phyloP scores from a whole-genome alignment of 768 basidiomycete species.

The Wakefieldia striispora region DNA sequence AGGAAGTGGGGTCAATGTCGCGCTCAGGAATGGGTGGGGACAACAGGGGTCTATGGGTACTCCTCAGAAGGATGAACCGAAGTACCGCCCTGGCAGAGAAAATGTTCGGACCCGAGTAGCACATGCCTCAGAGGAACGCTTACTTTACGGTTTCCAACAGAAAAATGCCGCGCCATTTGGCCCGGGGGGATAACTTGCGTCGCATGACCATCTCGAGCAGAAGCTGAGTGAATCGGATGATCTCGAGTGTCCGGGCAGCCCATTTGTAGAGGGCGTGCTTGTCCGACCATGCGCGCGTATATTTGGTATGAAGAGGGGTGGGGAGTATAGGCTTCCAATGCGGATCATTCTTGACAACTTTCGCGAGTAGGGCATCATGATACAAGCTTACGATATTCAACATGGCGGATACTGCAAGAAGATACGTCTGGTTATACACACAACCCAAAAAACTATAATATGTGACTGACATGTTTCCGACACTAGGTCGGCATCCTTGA shows the following conservation, averaged over 20 bases:
- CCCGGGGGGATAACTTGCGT: conserved; percentile 61
- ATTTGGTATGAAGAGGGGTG: conserved; percentile 77
- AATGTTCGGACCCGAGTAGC: conserved; percentile 4
- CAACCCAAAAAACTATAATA: conserved; percentile 9
- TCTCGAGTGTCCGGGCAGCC: conserved; percentile 70
- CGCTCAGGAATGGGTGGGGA: conserved; percentile 82
- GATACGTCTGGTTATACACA: conserved; percentile 13
- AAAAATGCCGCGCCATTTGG: conserved; percentile 75
- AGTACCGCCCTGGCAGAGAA: conserved; percentile 59
- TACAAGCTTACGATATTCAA: conserved; percentile 90
- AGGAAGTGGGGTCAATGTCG: conserved; percentile 74
- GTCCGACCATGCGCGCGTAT: conserved; percentile 84
- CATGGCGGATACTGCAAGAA: conserved; percentile 71
- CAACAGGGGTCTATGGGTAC: conserved; percentile 75
- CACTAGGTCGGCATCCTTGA: conserved; percentile 95
- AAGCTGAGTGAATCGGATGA: conserved; percentile 79
- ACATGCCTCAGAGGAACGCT: conserved; percentile 22
- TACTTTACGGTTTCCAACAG: conserved; percentile 85
- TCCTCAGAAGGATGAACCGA: conserved; percentile 66
- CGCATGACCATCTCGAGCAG: conserved; percentile 86
- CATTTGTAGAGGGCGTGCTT: conserved; percentile 71
- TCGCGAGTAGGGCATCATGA: conserved; percentile 87
- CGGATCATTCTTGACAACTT: conserved; percentile 59
- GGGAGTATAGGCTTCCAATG: conserved; percentile 76
- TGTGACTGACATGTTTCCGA: conserved; percentile 84